Conservation (phyloP, 1,139 yeast genomes). For the Debaryomyces sp. region DNA sequence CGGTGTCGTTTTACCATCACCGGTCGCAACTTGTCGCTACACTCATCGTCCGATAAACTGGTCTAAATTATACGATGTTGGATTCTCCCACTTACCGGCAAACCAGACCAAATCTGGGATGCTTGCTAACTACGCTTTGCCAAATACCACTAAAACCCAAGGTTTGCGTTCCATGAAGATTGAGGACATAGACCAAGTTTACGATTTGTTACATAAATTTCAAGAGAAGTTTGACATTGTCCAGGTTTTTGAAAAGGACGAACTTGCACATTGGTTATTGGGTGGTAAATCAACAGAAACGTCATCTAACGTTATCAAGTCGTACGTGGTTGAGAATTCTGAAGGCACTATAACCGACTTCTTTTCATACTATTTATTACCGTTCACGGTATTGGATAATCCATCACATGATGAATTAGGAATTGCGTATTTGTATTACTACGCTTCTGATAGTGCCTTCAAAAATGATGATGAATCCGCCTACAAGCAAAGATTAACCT, state of each 20-base stretch:
- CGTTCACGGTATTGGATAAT: conserved; percentile 80
- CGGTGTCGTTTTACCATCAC: conserved; percentile 89
- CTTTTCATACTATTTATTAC: conserved; percentile 84
- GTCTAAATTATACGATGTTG: conserved; percentile 87
- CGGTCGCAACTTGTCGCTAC: conserved; percentile 87
- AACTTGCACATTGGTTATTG: conserved; percentile 81
- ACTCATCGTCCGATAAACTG: conserved; percentile 94
- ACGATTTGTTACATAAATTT: conserved; percentile 58
- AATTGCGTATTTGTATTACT: conserved; percentile 88
- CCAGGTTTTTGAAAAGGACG: conserved; percentile 70
- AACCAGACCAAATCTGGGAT: conserved; percentile 76
- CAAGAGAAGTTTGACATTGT: conserved; percentile 71
- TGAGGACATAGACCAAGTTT: conserved; percentile 68
- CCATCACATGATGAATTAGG: conserved; percentile 68
- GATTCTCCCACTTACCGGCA: conserved; percentile 81
- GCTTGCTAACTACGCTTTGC: conserved; percentile 78
- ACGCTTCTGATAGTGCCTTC: conserved; percentile 68
- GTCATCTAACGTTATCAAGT: conserved; percentile 57
- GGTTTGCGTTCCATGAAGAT: conserved; percentile 68
- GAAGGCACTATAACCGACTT: conserved; percentile 80
- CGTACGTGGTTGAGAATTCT: conserved; percentile 77
- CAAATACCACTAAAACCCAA: conserved; percentile 54
- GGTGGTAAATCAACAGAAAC: conserved; percentile 39
- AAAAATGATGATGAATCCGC: conserved; percentile 29
- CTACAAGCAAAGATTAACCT: conserved; percentile 60